Percentiles rank a stretch among this genome's conserved stretches.
Conservation (phyloP, 2,329 filamentous ascomycete genomes). For the Basipetospora chlamydospora region DNA sequence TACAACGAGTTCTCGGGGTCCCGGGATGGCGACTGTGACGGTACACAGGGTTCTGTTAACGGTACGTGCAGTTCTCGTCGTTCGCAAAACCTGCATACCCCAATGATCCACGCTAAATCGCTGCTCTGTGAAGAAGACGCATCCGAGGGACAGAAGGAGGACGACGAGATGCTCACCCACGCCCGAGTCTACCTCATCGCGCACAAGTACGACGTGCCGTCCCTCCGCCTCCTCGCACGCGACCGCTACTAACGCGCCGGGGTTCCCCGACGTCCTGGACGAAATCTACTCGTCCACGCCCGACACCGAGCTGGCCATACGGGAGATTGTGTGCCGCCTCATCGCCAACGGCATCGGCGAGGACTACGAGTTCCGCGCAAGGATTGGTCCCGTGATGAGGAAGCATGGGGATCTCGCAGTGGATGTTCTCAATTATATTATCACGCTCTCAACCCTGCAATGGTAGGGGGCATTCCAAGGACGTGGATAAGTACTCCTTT, state of each 20-base stretch:
- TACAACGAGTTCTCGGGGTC: conserved; percentile 1
- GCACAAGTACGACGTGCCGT: conserved; percentile 20
- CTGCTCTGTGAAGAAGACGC: too few relatives aligned
- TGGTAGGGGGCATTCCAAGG: too few relatives aligned
- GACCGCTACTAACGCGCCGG: conserved; percentile 16
- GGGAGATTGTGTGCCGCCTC: conserved; percentile 10
- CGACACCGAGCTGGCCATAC: conserved; percentile 10
- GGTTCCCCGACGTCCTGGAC: conserved; percentile 12
- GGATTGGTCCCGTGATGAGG: conserved; percentile 10
- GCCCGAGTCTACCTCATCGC: conserved; percentile 19
- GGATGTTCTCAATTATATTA: conserved; percentile 7
- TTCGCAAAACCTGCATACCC: too few relatives aligned
- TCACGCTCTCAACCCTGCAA: too few relatives aligned
- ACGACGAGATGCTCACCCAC: conserved; percentile 5
- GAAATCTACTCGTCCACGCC: conserved; percentile 13
- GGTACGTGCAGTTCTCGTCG: too few relatives aligned
- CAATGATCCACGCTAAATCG: too few relatives aligned
- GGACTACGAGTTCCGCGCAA: neutral
- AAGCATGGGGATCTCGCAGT: conserved; percentile 12
- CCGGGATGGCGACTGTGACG: too few relatives aligned
- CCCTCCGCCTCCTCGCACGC: conserved; percentile 15
- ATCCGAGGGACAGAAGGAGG: too few relatives aligned
- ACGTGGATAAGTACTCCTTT: too few relatives aligned
- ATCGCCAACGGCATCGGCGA: conserved; percentile 4
- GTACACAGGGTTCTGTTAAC: too few relatives aligned